These are phyloP conservation scores for Yarrowia galli DNA, from an alignment of 1,139 yeast species.

Conservation along the genomic window DNA sequence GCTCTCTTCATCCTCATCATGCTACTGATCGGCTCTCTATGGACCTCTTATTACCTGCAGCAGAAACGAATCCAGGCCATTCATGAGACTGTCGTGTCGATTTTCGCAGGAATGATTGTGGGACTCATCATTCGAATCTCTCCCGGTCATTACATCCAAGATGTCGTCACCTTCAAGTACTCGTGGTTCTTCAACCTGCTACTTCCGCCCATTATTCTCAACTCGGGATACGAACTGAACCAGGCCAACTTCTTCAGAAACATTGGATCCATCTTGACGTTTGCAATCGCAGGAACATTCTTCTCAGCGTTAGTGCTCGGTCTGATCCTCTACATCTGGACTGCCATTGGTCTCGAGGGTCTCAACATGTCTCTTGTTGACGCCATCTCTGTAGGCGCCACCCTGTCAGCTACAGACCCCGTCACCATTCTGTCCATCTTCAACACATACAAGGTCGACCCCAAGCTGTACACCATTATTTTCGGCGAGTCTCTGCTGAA, in stretches of 20 bases:
- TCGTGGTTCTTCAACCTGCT: conserved; percentile 92
- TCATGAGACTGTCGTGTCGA: conserved; percentile 95
- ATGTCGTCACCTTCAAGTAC: conserved; percentile 93
- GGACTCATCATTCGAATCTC: conserved; percentile 87
- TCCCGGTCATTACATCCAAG: conserved; percentile 97
- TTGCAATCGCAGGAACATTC: conserved; percentile 97
- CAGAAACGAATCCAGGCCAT: conserved; percentile 91
- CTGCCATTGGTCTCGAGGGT: conserved; percentile 88
- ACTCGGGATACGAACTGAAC: conserved; percentile 95
- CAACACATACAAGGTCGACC: conserved; percentile 97
- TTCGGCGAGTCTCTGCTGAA: conserved; percentile 95
- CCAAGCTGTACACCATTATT: conserved; percentile 92
- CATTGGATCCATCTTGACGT: conserved; percentile 86
- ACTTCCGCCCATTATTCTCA: conserved; percentile 94
- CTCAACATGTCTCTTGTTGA: conserved; percentile 90
- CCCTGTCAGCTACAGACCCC: conserved; percentile 97
- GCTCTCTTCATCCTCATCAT: conserved; percentile 87
- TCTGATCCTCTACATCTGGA: conserved; percentile 83
- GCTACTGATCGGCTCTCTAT: conserved; percentile 82
- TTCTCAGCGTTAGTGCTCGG: conserved; percentile 91
- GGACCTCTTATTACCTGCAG: conserved; percentile 94
- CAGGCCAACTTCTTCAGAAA: conserved; percentile 95
- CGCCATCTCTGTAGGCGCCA: conserved; percentile 96
- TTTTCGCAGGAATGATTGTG: conserved; percentile 95
- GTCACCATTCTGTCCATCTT: conserved; percentile 95